phyloP scores from a whole-genome alignment of 805 yeast species.

The Danielia reshetovae region DNA sequence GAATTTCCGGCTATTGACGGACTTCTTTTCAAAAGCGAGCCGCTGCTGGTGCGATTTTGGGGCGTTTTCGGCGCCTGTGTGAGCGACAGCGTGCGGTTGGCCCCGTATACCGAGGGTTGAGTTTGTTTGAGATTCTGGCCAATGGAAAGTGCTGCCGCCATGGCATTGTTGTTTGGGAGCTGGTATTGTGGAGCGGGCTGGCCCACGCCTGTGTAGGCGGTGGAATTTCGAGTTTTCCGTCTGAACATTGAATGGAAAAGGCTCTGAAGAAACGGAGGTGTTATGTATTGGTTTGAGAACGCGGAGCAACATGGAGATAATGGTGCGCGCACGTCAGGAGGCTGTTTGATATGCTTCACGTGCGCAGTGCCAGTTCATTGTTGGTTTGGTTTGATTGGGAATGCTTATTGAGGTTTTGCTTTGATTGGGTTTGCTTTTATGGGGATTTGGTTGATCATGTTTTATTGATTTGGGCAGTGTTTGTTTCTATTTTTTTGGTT shows the following conservation, averaged over 20 bases:
- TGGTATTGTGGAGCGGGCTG: slow-evolving; percentile 27
- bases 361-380: too few species aligned
- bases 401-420: too few species aligned
- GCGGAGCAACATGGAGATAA: not conserved
- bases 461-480: too few species aligned
- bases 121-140: slow-evolving; percentile 29
- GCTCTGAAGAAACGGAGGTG: too few species aligned
- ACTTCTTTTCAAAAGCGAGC: slow-evolving; percentile 14
- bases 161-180: slow-evolving; percentile 37
- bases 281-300: not conserved
- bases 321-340: slow-evolving; percentile 4
- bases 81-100: slow-evolving; percentile 4
- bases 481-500: too few species aligned
- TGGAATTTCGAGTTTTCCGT: slow-evolving; percentile 29
- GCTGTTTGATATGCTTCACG: not conserved
- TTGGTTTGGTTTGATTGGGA: too few species aligned
- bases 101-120: slow-evolving; percentile 12
- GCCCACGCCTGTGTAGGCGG: slow-evolving; percentile 43
- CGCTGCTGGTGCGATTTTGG: slow-evolving; percentile 6
- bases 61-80: slow-evolving; percentile 15
- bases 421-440: too few species aligned
- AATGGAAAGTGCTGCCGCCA: slow-evolving; percentile 44
- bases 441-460: too few species aligned
- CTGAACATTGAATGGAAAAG: slow-evolving; percentile 16
- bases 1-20: slow-evolving; percentile 10